Evolutionary conservation across 192 early-diverging fungal species (phyloP).

Genomic region (Glomus cerebriforme): DNA sequence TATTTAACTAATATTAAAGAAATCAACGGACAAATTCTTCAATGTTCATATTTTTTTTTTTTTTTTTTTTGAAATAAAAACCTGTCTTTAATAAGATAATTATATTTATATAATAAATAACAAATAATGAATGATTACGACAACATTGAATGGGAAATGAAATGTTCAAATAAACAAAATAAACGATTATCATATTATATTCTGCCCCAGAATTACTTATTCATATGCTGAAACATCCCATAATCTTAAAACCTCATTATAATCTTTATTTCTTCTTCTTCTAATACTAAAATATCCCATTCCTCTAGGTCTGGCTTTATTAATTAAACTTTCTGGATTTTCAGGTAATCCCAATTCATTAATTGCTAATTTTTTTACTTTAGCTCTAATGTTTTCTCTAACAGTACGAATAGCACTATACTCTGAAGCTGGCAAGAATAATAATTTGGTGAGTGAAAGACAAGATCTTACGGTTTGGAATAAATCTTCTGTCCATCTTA

Average conservation of each 20-base stretch:
- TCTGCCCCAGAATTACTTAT: background rate
- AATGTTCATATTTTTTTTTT: too few relatives aligned
- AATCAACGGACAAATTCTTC: too few relatives aligned
- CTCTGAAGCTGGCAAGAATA: conserved; percentile 39
- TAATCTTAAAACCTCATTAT: conserved; percentile 47
- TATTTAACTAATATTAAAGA: too few relatives aligned
- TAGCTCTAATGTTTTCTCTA: conserved; percentile 32
- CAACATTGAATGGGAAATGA: too few relatives aligned
- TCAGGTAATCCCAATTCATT: conserved; percentile 39
- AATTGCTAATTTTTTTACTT: conserved; percentile 40
- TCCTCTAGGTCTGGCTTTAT: conserved; percentile 39
- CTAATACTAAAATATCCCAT: conserved; percentile 44
- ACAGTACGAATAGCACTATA: conserved; percentile 34
- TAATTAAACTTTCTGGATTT: conserved; percentile 42
- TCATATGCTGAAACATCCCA: conserved; percentile 44
- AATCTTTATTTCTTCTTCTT: conserved; percentile 47
- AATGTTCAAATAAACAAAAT: too few relatives aligned
- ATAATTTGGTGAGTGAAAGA: conserved; percentile 33
- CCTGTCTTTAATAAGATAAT: too few relatives aligned
- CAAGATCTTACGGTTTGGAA: conserved; percentile 43
- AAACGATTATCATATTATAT: too few relatives aligned
- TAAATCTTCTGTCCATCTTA: conserved; percentile 45
- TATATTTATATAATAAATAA: too few relatives aligned
- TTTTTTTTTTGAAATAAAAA: too few relatives aligned
- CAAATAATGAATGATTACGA: too few relatives aligned